Evolutionary conservation across 768 basidiomycete species (phyloP).

Genomic region (Lactarius deliciosus): DNA sequence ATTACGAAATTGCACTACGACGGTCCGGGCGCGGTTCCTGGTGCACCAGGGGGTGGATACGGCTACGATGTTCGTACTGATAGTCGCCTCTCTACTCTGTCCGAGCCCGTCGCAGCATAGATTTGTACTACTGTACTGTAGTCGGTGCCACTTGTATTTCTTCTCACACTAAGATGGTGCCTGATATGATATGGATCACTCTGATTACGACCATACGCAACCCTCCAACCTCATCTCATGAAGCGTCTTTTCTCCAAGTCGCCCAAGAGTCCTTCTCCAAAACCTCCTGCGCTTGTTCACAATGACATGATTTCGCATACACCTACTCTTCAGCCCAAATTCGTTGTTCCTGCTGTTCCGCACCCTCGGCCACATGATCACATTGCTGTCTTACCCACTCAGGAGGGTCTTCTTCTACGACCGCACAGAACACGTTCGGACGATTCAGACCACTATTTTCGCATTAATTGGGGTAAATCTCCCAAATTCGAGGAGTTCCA

Average conservation of each 20-base stretch:
- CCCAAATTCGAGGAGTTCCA: conserved; percentile 53
- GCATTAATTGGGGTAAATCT: conserved; percentile 60
- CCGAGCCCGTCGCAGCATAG: conserved; percentile 36
- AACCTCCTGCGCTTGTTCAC: conserved; percentile 3
- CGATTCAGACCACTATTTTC: conserved; percentile 45
- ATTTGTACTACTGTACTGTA: conserved; percentile 21
- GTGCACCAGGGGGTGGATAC: conserved; percentile 65
- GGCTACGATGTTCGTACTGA: conserved; percentile 75
- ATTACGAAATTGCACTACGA: conserved; percentile 89
- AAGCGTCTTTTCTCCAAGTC: conserved; percentile 28
- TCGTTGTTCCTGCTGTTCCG: conserved; percentile 64
- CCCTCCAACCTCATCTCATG: conserved; percentile 16
- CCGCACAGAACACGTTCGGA: conserved; percentile 45
- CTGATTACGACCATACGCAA: background rate
- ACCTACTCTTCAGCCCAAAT: conserved; percentile 56
- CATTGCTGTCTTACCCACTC: conserved; percentile 59
- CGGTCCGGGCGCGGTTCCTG: conserved; percentile 68
- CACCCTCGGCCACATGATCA: conserved; percentile 73
- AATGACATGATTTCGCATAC: conserved; percentile 28
- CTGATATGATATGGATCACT: conserved; percentile 20
- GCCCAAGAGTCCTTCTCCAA: conserved; percentile 18
- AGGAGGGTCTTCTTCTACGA: conserved; percentile 64
- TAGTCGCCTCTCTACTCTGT: conserved; percentile 54
- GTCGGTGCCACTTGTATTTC: background rate
- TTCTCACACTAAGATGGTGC: conserved; percentile 2